A percentile compares a stretch with the other conserved stretches of the same genome.
These are phyloP conservation scores for Scleromitrula shiraiana DNA, from an alignment of 2,329 filamentous ascomycete species.

Conservation along the genomic window DNA sequence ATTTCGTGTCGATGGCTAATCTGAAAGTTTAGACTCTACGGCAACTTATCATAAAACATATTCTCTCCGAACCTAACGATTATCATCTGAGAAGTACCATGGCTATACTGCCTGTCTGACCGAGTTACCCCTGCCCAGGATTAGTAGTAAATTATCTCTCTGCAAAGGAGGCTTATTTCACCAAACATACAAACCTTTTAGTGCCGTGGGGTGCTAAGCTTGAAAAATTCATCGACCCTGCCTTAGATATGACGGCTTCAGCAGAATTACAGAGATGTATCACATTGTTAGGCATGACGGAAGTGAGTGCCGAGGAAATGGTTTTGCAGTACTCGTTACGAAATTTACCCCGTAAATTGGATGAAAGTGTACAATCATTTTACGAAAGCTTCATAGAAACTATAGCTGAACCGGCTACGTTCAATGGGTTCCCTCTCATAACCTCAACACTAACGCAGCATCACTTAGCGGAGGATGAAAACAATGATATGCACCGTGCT, in stretches of 20 bases:
- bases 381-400: too few relatives aligned
- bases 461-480: constrained; percentile 20
- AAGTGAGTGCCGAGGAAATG: not conserved
- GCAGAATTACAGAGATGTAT: constrained; percentile 5
- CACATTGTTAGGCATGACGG: not conserved
- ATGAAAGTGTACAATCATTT: constrained; percentile 9
- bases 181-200: constrained; percentile 14
- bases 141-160: not conserved
- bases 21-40: constrained; percentile 10
- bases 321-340: not conserved
- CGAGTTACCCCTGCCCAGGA: not conserved
- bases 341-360: constrained; percentile 7
- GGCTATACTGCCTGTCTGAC: constrained; percentile 16
- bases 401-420: too few relatives aligned
- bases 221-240: constrained; percentile 15
- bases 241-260: not conserved
- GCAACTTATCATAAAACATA: constrained; percentile 9
- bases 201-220: constrained; percentile 20
- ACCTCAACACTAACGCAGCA: not conserved
- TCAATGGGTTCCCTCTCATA: not conserved
- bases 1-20: too few relatives aligned
- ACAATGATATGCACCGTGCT: constrained; percentile 11
- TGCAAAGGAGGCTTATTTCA: constrained; percentile 14
- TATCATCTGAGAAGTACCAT: too few relatives aligned
- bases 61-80: too few relatives aligned